phyloP scores from a whole-genome alignment of 1,139 yeast genomes.

The Yamadazyma dushanensis region DNA sequence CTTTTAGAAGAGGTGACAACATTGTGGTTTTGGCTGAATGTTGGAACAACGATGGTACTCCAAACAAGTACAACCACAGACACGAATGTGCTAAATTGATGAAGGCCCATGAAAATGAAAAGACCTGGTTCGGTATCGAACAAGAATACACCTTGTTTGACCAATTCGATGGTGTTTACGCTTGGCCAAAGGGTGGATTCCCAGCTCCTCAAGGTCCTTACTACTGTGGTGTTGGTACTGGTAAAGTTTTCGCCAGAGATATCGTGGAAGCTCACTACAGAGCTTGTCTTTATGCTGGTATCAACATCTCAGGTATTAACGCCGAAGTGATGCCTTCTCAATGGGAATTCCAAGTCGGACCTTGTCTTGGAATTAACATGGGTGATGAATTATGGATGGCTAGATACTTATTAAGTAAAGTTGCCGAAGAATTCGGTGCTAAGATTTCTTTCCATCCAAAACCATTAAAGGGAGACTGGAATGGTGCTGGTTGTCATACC shows the following conservation, averaged over 20 bases:
- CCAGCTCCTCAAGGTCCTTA: slow-evolving; percentile 99
- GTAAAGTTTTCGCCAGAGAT: slow-evolving; percentile 97
- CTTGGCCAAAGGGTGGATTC: slow-evolving; percentile 99
- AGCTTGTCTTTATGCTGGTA: slow-evolving; percentile 93
- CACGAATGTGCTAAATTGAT: slow-evolving; percentile 95
- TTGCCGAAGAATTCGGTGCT: slow-evolving; percentile 98
- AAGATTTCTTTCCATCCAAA: slow-evolving; percentile 99
- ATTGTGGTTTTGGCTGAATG: slow-evolving; percentile 92
- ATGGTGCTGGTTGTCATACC: slow-evolving; percentile 99
- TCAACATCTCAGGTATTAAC: slow-evolving; percentile 90
- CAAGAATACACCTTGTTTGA: slow-evolving; percentile 98
- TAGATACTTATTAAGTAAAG: slow-evolving; percentile 87
- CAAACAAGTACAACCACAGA: slow-evolving; percentile 97
- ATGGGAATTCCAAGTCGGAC: slow-evolving; percentile 99
- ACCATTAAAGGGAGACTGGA: slow-evolving; percentile 99
- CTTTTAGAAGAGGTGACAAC: slow-evolving; percentile 97
- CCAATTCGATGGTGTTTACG: slow-evolving; percentile 85
- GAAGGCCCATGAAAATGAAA: slow-evolving; percentile 85
- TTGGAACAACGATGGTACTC: slow-evolving; percentile 98
- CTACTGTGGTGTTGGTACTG: slow-evolving; percentile 99
- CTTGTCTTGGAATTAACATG: slow-evolving; percentile 92
- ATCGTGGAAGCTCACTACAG: slow-evolving; percentile 98
- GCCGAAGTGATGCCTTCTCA: slow-evolving; percentile 99
- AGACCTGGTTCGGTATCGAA: slow-evolving; percentile 97
- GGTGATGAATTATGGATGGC: slow-evolving; percentile 98